Evolutionary conservation across 2,329 filamentous ascomycete genomes (phyloP).

Genomic region (Pseudocercospora ulei): DNA sequence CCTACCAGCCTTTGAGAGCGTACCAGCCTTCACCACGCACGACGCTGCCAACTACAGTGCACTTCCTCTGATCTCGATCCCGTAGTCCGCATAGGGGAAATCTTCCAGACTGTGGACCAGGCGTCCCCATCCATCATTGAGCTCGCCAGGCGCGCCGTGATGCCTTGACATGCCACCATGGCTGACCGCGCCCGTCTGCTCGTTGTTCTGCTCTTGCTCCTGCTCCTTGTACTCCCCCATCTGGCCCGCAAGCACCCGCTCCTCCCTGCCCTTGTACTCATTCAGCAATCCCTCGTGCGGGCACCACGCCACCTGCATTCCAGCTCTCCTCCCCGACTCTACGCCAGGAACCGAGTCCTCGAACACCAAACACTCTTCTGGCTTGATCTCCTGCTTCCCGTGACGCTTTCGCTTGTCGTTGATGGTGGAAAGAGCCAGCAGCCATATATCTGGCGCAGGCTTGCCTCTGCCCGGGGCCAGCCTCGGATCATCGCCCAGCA

Average conservation of each 20-base stretch:
- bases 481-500: constrained; percentile 75
- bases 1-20: too few species aligned
- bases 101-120: constrained; percentile 46
- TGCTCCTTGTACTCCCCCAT: constrained; percentile 59
- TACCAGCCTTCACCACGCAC: too few species aligned
- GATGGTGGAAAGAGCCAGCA: constrained; percentile 73
- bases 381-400: constrained; percentile 54
- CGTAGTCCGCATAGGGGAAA: constrained; percentile 53
- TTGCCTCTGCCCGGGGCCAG: constrained; percentile 77
- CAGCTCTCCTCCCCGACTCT: constrained; percentile 78
- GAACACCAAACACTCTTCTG: constrained; percentile 88
- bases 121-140: constrained; percentile 53
- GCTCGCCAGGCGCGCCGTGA: constrained; percentile 43
- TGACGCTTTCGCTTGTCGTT: constrained; percentile 58
- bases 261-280: constrained; percentile 67
- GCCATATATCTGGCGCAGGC: constrained; percentile 87
- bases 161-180: constrained; percentile 32
- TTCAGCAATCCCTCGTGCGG: constrained; percentile 69
- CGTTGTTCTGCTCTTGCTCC: constrained; percentile 34
- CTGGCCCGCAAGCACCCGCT: constrained; percentile 70
- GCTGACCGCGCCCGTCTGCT: constrained; percentile 22
- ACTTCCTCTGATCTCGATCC: constrained; percentile 38
- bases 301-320: constrained; percentile 90
- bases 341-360: constrained; percentile 92
- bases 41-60: constrained; percentile 18